Conservation (phyloP, 1,284 basidiomycete species). For the Tranzscheliella williamsii region DNA sequence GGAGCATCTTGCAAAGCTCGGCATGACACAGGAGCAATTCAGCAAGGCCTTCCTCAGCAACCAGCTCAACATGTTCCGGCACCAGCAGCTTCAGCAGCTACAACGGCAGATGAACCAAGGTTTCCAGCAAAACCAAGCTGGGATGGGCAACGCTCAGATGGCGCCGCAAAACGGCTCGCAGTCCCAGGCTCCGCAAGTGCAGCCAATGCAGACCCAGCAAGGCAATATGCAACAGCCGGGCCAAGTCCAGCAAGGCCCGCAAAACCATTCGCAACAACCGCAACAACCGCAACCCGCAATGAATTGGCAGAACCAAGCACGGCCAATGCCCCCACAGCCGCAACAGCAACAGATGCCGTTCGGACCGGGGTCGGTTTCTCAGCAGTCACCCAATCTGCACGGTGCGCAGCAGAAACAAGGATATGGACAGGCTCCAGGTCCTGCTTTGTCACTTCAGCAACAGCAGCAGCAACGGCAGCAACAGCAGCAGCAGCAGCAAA, state of each 20-base stretch:
- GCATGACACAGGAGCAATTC: constrained; percentile 45
- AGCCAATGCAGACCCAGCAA: neutral
- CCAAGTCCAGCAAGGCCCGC: constrained; percentile 5
- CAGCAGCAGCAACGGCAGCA: constrained; percentile 15
- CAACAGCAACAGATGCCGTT: constrained; percentile 10
- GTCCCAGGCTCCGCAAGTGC: constrained; percentile 4
- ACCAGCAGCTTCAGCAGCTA: constrained; percentile 36
- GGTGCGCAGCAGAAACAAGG: constrained; percentile 7
- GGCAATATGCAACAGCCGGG: constrained; percentile 2
- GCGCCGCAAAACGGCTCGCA: constrained; percentile 16
- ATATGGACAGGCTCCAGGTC: neutral
- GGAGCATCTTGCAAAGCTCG: constrained; percentile 39
- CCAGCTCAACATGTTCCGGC: constrained; percentile 35
- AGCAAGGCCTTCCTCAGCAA: constrained; percentile 33
- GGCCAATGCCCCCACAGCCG: constrained; percentile 12
- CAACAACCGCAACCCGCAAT: constrained; percentile 9
- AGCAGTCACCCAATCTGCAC: constrained; percentile 2
- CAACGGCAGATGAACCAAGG: constrained; percentile 25
- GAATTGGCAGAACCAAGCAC: constrained; percentile 25
- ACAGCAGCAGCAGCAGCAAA: constrained; percentile 19
- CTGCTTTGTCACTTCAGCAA: neutral
- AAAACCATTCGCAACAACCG: no score
- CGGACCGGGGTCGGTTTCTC: neutral
- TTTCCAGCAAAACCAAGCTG: constrained; percentile 15
- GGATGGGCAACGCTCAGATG: constrained; percentile 1